These are phyloP conservation scores for Jamesozyma hellenica DNA, from an alignment of 805 yeast genomes.

Conservation along the genomic window DNA sequence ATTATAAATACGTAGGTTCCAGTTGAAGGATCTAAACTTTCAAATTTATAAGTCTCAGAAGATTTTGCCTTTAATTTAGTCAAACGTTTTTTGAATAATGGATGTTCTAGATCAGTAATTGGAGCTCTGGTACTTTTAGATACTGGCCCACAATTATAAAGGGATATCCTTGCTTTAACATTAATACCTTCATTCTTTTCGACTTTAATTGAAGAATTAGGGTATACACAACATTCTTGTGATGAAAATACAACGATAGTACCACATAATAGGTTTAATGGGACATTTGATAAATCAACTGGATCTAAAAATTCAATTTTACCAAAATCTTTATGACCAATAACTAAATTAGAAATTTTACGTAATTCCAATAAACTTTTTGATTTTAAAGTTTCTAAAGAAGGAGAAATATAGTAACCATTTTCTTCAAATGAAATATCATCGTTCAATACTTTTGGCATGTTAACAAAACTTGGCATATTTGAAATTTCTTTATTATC, in stretches of 20 bases:
- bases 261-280: conserved; percentile 56
- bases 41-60: conserved; percentile 47
- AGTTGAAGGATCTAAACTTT: conserved; percentile 63
- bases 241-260: conserved; percentile 50
- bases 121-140: conserved; percentile 61
- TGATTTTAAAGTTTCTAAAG: conserved; percentile 48
- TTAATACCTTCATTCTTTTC: conserved; percentile 73
- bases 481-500: neutral
- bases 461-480: conserved; percentile 1
- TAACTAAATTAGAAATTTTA: conserved; percentile 49
- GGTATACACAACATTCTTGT: conserved; percentile 60
- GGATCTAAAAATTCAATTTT: conserved; percentile 66
- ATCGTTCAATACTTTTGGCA: conserved; percentile 18
- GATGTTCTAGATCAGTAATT: conserved; percentile 69
- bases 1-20: conserved; percentile 58
- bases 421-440: conserved; percentile 46
- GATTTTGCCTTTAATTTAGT: conserved; percentile 43
- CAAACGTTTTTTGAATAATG: conserved; percentile 58
- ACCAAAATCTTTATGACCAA: conserved; percentile 73
- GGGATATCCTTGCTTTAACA: conserved; percentile 58
- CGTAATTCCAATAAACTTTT: conserved; percentile 57
- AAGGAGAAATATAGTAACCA: conserved; percentile 85
- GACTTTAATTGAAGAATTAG: conserved; percentile 51
- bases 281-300: conserved; percentile 67
- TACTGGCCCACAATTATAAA: conserved; percentile 76